Evolutionary conservation across 441 rosid genomes (phyloP).

Genomic region (Populus hybrid): DNA sequence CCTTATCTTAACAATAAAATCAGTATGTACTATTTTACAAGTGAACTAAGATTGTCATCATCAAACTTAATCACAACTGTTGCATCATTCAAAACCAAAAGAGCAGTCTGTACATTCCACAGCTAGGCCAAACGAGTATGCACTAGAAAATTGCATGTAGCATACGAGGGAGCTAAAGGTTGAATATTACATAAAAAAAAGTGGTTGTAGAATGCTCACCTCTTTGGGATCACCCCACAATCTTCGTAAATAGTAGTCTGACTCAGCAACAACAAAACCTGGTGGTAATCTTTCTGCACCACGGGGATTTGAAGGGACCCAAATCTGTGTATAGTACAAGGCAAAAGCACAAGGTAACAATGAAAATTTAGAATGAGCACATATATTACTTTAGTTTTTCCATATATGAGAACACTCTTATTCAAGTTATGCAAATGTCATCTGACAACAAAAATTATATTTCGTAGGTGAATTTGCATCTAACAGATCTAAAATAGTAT

Average conservation of each 20-base stretch:
- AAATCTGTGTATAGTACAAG: conserved; percentile 49
- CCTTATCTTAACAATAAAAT: neutral
- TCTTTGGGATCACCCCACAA: conserved; percentile 91
- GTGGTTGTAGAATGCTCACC: conserved; percentile 37
- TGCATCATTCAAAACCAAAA: neutral
- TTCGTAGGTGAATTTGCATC: neutral
- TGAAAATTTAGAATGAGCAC: neutral
- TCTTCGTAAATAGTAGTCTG: conserved; percentile 82
- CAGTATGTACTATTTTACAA: neutral
- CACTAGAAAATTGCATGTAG: neutral
- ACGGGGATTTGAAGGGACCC: conserved; percentile 95
- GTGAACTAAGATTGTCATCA: neutral
- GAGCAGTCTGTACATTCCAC: neutral
- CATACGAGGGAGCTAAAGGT: neutral
- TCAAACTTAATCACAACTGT: neutral
- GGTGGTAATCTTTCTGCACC: conserved; percentile 94
- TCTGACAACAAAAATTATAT: neutral
- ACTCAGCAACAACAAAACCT: conserved; percentile 74
- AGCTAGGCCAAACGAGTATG: neutral
- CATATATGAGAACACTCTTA: neutral
- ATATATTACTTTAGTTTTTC: neutral
- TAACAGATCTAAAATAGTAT: neutral
- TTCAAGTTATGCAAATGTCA: neutral
- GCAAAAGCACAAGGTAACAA: neutral
- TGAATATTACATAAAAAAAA: neutral